phyloP scores from a whole-genome alignment of 2,329 filamentous ascomycete genomes.

The Chalaropsis thielavioides region DNA sequence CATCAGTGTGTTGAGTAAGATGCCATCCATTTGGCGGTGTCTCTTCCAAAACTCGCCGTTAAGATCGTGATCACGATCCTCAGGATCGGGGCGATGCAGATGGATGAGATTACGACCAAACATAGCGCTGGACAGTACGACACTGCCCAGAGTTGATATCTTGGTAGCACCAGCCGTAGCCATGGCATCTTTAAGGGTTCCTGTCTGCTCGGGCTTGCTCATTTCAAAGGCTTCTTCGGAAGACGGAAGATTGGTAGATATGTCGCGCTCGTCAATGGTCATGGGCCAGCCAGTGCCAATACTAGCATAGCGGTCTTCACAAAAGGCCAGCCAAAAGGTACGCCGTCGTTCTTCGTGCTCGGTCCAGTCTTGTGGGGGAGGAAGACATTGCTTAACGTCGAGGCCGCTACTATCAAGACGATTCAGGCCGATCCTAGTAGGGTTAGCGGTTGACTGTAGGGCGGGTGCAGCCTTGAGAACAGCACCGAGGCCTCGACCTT shows the following conservation, averaged over 20 bases:
- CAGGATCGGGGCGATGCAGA: slow-evolving; percentile 68
- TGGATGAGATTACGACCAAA: slow-evolving; percentile 87
- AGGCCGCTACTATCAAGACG: slow-evolving; percentile 67
- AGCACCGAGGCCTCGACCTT: background rate
- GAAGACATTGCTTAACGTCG: slow-evolving; percentile 85
- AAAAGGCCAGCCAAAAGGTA: slow-evolving; percentile 92
- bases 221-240: slow-evolving; percentile 75
- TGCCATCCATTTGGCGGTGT: slow-evolving; percentile 77
- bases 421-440: slow-evolving; percentile 71
- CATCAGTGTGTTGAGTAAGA: slow-evolving; percentile 73
- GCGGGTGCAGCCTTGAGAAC: background rate
- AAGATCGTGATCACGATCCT: slow-evolving; percentile 73
- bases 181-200: slow-evolving; percentile 55
- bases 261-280: slow-evolving; percentile 81
- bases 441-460: slow-evolving; percentile 25
- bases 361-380: slow-evolving; percentile 80
- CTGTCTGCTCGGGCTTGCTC: slow-evolving; percentile 58
- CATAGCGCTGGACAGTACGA: slow-evolving; percentile 73
- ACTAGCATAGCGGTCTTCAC: slow-evolving; percentile 79
- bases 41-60: slow-evolving; percentile 94
- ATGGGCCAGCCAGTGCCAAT: slow-evolving; percentile 97
- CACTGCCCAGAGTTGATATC: slow-evolving; percentile 63
- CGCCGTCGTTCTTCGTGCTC: slow-evolving; percentile 81
- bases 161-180: slow-evolving; percentile 55
- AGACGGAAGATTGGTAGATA: slow-evolving; percentile 70